phyloP scores from a whole-genome alignment of 768 basidiomycete species.

The Xerocomellus dryophilus region DNA sequence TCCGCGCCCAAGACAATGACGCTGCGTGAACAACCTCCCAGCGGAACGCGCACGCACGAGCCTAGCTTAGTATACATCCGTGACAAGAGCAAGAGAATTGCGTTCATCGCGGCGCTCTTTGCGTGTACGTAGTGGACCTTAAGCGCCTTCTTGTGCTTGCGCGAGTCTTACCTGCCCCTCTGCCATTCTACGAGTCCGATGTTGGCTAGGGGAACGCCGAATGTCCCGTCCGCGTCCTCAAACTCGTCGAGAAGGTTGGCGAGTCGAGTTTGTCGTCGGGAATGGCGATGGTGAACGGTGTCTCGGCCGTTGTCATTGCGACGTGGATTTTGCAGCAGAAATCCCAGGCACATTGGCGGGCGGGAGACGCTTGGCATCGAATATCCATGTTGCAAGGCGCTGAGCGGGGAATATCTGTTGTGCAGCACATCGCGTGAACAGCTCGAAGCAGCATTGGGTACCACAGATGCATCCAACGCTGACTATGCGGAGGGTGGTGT shows the following conservation, averaged over 20 bases:
- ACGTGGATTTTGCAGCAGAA: too few relatives aligned
- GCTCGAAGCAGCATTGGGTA: conserved; percentile 97
- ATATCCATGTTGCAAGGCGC: conserved; percentile 91
- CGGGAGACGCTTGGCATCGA: conserved; percentile 90
- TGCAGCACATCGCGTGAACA: conserved; percentile 83
- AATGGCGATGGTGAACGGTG: conserved; percentile 47
- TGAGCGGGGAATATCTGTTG: conserved; percentile 81
- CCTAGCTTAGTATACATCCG: conserved; percentile 40
- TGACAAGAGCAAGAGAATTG: conserved; percentile 64
- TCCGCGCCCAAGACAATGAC: conserved; percentile 48
- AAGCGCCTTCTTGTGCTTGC: conserved; percentile 46
- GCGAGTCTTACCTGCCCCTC: conserved; percentile 56
- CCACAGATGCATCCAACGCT: conserved; percentile 90
- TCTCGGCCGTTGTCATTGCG: conserved; percentile 35
- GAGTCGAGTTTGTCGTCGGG: conserved; percentile 42
- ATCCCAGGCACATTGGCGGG: too few relatives aligned
- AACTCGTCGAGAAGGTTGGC: conserved; percentile 57
- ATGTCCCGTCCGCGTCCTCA: conserved; percentile 46
- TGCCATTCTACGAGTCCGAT: conserved; percentile 48
- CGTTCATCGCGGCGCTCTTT: conserved; percentile 40
- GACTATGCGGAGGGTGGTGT: conserved; percentile 82
- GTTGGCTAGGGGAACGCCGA: conserved; percentile 50
- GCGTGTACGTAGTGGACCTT: conserved; percentile 61
- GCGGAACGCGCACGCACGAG: too few relatives aligned
- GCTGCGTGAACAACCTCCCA: not conserved